Base-by-base conservation (phyloP, 768 basidiomycete species). In the Pulveroboletus sp. region DNA sequence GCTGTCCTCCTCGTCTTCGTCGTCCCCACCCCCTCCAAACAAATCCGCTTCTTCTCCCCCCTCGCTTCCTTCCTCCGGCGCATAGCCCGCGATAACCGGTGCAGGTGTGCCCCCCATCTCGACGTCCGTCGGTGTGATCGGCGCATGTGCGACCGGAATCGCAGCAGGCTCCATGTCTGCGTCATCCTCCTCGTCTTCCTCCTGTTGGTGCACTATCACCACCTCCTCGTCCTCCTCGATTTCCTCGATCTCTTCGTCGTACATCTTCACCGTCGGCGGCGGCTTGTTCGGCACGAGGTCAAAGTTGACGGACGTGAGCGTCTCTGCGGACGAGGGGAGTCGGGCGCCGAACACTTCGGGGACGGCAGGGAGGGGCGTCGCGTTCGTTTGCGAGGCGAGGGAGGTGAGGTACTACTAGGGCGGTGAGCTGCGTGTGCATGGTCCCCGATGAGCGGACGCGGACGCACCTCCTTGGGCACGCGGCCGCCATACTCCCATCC, bases 401-500 rank as follows among this genome's bases (percentile, higher is more conserved):
- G 90, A 87, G 41, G 85, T 78, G 9, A 83, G 73, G 62, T 89
- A 85, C 90, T 93, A 61, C 37, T 3, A 17, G 5, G 2, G 14
- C 20, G 2, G 22, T 11, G 24, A 31, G 27, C 8, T 16, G 20
- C 2, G 23, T 6, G 36, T 10, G 5, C 35, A n/a, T 39, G 1
- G 14, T 5, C 23, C n/a, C 12, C n/a, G 17, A 20, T 16, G 7
- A 24, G 8, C 11, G n/a, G 32, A 31, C 27, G 36, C 2, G 8
- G 39, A 67, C 73, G 24, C 49, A 92, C 90, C 81, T 93, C 90
- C 70, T 92, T 92, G 4, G 90, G 90, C 24, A 93, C 81, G 32
- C 89, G 77, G 6, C 91, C 90, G 20, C 89, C 90, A 64, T 91
- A 87, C 67, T 93, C 91, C 91, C 91, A 93, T 36, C 90, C 91